These are phyloP conservation scores for Annulohypoxylon stygium DNA, from an alignment of 495 filamentous ascomycete species.

Conservation along the genomic window DNA sequence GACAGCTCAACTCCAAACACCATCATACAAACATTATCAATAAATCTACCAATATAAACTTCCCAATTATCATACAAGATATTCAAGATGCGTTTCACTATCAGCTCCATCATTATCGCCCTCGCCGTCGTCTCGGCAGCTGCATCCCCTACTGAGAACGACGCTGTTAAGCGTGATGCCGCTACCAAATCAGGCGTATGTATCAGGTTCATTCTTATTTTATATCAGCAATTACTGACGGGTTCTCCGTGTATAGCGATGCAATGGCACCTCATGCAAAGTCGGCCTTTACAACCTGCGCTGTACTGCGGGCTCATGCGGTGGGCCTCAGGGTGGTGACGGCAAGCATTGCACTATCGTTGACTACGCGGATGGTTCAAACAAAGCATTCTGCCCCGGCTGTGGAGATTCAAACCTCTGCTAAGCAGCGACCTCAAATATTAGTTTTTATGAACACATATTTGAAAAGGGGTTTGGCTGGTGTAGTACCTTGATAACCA, in stretches of 20 bases:
- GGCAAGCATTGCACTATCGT: slow-evolving; percentile 9
- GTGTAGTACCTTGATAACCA: neutral
- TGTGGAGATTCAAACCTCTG: neutral
- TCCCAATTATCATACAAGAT: neutral
- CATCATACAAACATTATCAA: neutral
- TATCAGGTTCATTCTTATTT: neutral
- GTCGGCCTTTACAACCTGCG: neutral
- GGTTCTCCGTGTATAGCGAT: neutral
- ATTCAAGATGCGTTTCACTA: slow-evolving; percentile 15
- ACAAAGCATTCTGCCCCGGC: slow-evolving; percentile 8
- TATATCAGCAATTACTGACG: neutral
- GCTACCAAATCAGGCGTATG: slow-evolving; percentile 1
- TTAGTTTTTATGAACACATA: neutral
- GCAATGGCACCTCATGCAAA: slow-evolving; percentile 24
- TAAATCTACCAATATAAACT: neutral
- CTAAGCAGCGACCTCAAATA: neutral
- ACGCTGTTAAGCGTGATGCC: neutral
- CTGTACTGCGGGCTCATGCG: slow-evolving; percentile 11
- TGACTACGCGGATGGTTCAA: slow-evolving; percentile 11
- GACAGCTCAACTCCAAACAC: slow-evolving; percentile 6
- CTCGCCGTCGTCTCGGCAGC: slow-evolving; percentile 11
- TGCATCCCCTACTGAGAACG: neutral
- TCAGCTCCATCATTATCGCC: slow-evolving; percentile 11
- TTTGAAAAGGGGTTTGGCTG: neutral
- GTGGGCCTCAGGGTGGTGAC: slow-evolving; percentile 12